Evolutionary conservation across 2,329 filamentous ascomycete genomes (phyloP).

Genomic region (Macrophomina pseudophaseolina): DNA sequence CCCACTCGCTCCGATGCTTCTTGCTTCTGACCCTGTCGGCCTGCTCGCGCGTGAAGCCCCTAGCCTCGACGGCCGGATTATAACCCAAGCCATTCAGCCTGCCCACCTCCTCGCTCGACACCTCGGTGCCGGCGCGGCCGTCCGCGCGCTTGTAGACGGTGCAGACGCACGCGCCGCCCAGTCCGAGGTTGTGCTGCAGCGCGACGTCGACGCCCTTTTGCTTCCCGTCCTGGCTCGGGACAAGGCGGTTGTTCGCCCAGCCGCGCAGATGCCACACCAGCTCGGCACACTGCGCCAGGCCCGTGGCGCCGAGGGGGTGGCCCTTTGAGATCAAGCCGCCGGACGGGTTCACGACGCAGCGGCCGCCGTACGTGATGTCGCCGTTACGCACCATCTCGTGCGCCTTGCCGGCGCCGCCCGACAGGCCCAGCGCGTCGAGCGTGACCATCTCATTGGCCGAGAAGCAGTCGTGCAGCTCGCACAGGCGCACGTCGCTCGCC

Average conservation of each 20-base stretch:
- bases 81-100: conserved; percentile 76
- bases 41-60: conserved; percentile 83
- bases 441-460: conserved; percentile 91
- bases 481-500: conserved; percentile 75
- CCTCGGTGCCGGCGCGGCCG: conserved; percentile 64
- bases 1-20: conserved; percentile 71
- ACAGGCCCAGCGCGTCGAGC: conserved; percentile 84
- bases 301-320: conserved; percentile 90
- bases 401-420: conserved; percentile 75
- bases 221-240: conserved; percentile 60
- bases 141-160: conserved; percentile 88
- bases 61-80: conserved; percentile 88
- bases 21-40: conserved; percentile 71
- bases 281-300: conserved; percentile 94
- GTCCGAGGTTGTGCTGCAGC: conserved; percentile 90
- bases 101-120: conserved; percentile 69
- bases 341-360: conserved; percentile 86
- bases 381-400: conserved; percentile 87
- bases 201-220: conserved; percentile 57
- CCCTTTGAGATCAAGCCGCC: conserved; percentile 96
- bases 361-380: conserved; percentile 88
- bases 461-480: conserved; percentile 97
- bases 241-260: conserved; percentile 89
- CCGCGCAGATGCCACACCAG: conserved; percentile 93
- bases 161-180: conserved; percentile 89